These are phyloP conservation scores for Backusella australiensis DNA, from an alignment of 192 early-diverging fungal genomes.

Conservation along the genomic window DNA sequence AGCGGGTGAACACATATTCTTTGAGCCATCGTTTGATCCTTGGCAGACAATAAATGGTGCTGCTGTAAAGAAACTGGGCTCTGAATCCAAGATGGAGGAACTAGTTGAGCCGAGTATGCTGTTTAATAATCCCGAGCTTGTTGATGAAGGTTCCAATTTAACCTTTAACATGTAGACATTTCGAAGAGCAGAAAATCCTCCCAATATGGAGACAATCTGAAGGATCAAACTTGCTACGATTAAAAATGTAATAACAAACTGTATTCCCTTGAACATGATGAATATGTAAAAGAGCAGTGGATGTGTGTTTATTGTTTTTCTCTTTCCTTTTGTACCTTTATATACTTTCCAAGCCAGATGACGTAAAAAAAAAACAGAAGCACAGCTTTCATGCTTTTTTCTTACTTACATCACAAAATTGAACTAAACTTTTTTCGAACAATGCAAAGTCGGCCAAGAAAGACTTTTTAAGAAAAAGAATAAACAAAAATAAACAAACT, in stretches of 20 bases:
- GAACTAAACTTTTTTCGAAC: background rate
- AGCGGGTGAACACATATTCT: background rate
- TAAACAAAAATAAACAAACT: background rate
- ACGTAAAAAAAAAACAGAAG: background rate
- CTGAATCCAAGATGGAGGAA: background rate
- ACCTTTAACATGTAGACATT: background rate
- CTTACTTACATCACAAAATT: background rate
- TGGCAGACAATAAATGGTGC: background rate
- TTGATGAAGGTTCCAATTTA: background rate
- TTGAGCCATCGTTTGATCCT: background rate
- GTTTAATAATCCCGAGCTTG: background rate
- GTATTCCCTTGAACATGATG: background rate
- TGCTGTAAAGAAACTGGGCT: background rate
- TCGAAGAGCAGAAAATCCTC: background rate
- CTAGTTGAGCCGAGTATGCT: background rate
- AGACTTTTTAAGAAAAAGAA: background rate
- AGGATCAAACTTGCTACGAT: conserved; percentile 2
- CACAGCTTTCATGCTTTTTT: background rate
- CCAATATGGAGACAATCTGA: background rate
- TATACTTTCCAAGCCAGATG: background rate
- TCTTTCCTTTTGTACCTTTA: background rate
- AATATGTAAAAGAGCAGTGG: background rate
- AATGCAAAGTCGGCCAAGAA: background rate
- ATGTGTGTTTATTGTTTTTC: background rate
- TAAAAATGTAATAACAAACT: background rate